Conservation (phyloP, 2,329 filamentous ascomycete species). For the Myriosclerotinia scirpicola region DNA sequence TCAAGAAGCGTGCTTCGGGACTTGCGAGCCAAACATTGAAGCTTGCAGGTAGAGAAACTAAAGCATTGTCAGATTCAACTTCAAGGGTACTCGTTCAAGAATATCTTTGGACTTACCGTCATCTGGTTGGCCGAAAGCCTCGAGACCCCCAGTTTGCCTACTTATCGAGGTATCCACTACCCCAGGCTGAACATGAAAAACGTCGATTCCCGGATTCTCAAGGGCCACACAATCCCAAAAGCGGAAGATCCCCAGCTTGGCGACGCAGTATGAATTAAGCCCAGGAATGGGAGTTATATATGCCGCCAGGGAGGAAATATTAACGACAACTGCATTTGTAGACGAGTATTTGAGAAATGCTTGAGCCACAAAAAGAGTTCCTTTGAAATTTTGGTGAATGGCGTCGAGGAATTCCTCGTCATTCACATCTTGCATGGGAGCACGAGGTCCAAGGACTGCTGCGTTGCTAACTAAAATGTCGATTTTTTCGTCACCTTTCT, state of each 20-base stretch:
- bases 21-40: constrained; percentile 35
- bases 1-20: constrained; percentile 49
- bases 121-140: constrained; percentile 35
- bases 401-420: constrained; percentile 27
- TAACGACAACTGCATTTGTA: background rate
- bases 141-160: constrained; percentile 33
- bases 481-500: constrained; percentile 39
- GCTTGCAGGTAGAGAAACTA: constrained; percentile 32
- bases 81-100: constrained; percentile 17
- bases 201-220: constrained; percentile 36
- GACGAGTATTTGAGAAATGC: background rate
- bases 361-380: background rate
- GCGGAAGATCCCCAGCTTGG: background rate
- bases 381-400: background rate
- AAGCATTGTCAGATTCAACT: too few species aligned
- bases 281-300: background rate
- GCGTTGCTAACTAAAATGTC: constrained; percentile 47
- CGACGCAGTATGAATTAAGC: background rate
- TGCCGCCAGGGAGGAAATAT: background rate
- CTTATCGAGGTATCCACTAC: constrained; percentile 39
- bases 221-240: background rate
- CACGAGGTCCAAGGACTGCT: constrained; percentile 38
- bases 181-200: constrained; percentile 43
- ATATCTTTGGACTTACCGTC: constrained; percentile 35
- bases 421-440: constrained; percentile 35